A percentile compares a stretch with the other conserved stretches of the same genome.
Conservation (phyloP, 2,329 filamentous ascomycete species). For the Pochonia chlamydosporia region DNA sequence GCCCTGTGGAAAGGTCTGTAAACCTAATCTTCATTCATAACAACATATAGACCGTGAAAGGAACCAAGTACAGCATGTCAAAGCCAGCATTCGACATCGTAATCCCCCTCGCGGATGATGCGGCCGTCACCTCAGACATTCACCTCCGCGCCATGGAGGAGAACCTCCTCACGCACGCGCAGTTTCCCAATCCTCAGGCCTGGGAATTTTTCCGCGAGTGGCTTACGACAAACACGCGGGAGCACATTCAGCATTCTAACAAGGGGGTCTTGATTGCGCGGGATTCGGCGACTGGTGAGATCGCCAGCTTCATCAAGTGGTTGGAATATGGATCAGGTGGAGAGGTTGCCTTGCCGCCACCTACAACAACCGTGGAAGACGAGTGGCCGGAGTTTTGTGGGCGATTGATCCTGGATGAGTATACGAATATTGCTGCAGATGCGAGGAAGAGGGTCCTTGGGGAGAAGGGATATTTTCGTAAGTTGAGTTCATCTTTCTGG, state of each 20-base stretch:
- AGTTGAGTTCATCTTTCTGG: constrained; percentile 20
- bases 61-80: not conserved
- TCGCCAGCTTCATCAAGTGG: constrained; percentile 32
- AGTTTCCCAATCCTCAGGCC: constrained; percentile 29
- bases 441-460: constrained; percentile 26
- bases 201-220: constrained; percentile 22
- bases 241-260: constrained; percentile 19
- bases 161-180: constrained; percentile 32
- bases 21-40: no score
- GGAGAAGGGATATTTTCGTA: constrained; percentile 28
- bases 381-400: constrained; percentile 24
- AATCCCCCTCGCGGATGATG: constrained; percentile 19
- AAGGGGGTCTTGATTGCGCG: constrained; percentile 29
- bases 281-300: constrained; percentile 19
- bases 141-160: constrained; percentile 33
- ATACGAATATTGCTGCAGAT: constrained; percentile 23
- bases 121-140: constrained; percentile 20
- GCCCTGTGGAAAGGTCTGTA: no score
- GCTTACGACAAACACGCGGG: constrained; percentile 23
- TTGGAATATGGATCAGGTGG: constrained; percentile 18
- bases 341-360: constrained; percentile 6
- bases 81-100: constrained; percentile 16
- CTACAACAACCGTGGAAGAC: constrained; percentile 15
- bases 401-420: constrained; percentile 26
- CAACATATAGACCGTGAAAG: no score